Evolutionary conservation across 176 grass and related monocot genomes (phyloP).

Genomic region (Oryza longistaminata): DNA sequence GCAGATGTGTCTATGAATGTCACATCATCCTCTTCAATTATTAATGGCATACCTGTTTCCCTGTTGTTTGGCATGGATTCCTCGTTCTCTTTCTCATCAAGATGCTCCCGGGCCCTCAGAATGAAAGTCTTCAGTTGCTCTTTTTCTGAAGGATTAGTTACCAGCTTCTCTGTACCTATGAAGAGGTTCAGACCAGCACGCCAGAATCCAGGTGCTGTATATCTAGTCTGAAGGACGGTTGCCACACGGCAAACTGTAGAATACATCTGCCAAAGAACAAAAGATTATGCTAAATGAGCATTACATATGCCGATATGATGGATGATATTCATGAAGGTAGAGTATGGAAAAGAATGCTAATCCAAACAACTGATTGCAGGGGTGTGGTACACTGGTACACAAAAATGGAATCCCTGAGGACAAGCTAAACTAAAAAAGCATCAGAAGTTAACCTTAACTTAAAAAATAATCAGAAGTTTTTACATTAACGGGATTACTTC

Average conservation of each 20-base stretch:
- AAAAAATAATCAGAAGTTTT: background rate
- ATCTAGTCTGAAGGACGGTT: conserved; percentile 85
- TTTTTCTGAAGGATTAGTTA: conserved; percentile 58
- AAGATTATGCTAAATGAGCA: background rate
- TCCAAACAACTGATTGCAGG: conserved; percentile 20
- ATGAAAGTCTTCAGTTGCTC: conserved; percentile 71
- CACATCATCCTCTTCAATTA: background rate
- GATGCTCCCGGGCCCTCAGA: conserved; percentile 63
- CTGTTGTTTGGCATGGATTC: conserved; percentile 53
- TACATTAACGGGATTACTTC: background rate
- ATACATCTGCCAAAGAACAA: conserved; percentile 59
- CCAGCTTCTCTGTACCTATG: conserved; percentile 59
- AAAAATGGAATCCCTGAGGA: background rate
- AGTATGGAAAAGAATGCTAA: background rate
- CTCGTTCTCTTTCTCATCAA: conserved; percentile 72
- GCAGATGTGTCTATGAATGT: background rate
- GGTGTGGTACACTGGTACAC: background rate
- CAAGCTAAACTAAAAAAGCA: background rate
- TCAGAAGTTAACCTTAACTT: background rate
- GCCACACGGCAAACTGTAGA: conserved; percentile 72
- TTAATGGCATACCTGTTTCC: conserved; percentile 61
- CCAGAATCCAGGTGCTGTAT: conserved; percentile 91
- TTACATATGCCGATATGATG: conserved; percentile 8
- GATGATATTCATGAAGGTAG: background rate
- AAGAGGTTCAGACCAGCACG: conserved; percentile 79